These are phyloP conservation scores for Medicago lupulina DNA, from an alignment of 306 rosid species.

Conservation along the genomic window DNA sequence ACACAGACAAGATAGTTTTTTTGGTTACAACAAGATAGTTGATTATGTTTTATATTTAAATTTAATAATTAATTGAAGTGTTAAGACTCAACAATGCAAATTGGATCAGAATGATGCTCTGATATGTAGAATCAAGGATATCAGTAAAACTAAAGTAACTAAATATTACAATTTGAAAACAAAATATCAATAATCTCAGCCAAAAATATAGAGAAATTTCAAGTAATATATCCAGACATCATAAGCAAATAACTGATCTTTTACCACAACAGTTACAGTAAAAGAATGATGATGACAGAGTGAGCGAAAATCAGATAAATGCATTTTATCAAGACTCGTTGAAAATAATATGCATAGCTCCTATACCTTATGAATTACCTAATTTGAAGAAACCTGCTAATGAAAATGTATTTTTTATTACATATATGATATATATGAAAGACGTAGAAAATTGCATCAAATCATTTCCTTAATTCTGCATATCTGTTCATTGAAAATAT, in stretches of 20 bases:
- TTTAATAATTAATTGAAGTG: neutral
- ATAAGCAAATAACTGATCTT: slow-evolving; percentile 12
- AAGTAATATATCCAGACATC: neutral
- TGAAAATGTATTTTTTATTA: neutral
- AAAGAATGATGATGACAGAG: neutral
- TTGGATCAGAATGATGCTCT: slow-evolving; percentile 12
- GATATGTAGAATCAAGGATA: neutral
- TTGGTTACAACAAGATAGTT: slow-evolving; percentile 6
- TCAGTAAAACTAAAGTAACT: neutral
- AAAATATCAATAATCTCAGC: slow-evolving; percentile 2
- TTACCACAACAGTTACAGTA: neutral
- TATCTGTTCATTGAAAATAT: slow-evolving; percentile 3
- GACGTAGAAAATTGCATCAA: slow-evolving; percentile 3
- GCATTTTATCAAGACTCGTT: slow-evolving; percentile 1
- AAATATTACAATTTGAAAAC: neutral
- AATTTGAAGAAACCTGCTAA: neutral
- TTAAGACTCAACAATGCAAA: slow-evolving; percentile 14
- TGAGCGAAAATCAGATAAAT: slow-evolving; percentile 32
- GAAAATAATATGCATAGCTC: slow-evolving; percentile 1
- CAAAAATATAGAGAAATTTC: slow-evolving; percentile 22
- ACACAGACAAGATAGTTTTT: slow-evolving; percentile 3
- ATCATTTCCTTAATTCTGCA: slow-evolving; percentile 14
- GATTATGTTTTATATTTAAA: too few relatives aligned
- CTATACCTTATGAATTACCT: slow-evolving; percentile 13
- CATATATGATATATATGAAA: neutral